These are phyloP conservation scores for Silene coronaria DNA, from an alignment of 179 eudicot species.

Conservation along the genomic window DNA sequence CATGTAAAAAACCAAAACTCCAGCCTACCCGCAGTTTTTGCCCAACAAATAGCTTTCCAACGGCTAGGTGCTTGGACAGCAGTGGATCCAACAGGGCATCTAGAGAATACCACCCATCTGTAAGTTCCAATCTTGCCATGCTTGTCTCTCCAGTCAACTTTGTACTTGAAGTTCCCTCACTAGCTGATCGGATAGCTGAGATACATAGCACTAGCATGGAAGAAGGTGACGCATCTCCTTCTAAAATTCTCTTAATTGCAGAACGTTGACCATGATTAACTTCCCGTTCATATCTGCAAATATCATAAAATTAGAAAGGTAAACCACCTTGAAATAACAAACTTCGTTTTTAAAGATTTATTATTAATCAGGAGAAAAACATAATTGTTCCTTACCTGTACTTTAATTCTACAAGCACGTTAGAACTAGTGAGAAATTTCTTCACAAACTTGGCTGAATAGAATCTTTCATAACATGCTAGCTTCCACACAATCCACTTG, in stretches of 20 bases:
- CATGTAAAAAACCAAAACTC: background rate
- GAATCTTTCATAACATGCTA: constrained; percentile 80
- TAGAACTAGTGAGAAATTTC: constrained; percentile 47
- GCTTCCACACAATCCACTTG: constrained; percentile 99
- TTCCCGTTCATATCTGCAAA: constrained; percentile 82
- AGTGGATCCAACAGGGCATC: constrained; percentile 63
- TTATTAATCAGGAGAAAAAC: background rate
- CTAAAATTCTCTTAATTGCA: constrained; percentile 72
- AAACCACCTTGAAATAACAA: background rate
- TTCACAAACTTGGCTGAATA: constrained; percentile 44
- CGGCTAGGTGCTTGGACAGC: constrained; percentile 54
- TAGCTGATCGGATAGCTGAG: constrained; percentile 42
- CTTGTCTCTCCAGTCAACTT: constrained; percentile 26
- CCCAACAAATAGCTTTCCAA: constrained; percentile 76
- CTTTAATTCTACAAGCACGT: constrained; percentile 76
- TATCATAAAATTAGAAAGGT: constrained; percentile 11
- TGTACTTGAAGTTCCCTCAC: constrained; percentile 27
- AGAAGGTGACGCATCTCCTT: constrained; percentile 87
- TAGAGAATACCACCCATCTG: constrained; percentile 93
- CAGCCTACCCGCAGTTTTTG: constrained; percentile 73
- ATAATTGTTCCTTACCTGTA: constrained; percentile 47
- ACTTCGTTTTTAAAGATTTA: constrained; percentile 7
- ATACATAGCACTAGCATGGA: constrained; percentile 75
- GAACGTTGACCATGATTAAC: constrained; percentile 89
- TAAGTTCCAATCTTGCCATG: constrained; percentile 51